These are phyloP conservation scores for Verticillium isaacii DNA, from an alignment of 2,329 filamentous ascomycete species.

Conservation along the genomic window DNA sequence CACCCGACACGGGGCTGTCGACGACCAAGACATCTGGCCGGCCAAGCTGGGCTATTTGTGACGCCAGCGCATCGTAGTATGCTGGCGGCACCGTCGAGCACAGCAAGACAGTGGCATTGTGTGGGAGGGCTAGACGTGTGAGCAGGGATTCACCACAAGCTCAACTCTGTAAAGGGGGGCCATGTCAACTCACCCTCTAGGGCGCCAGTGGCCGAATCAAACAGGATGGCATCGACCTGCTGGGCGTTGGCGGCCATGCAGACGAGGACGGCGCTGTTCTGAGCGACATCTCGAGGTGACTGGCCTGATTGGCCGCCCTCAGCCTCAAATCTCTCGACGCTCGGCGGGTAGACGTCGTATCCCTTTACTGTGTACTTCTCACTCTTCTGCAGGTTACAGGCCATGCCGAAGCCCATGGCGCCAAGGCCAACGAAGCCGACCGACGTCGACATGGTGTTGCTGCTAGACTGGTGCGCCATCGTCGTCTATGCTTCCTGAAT, in stretches of 20 bases:
- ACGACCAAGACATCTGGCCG: slow-evolving; percentile 43
- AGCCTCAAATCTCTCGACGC: slow-evolving; percentile 22
- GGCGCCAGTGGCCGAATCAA: slow-evolving; percentile 51
- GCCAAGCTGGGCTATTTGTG: slow-evolving; percentile 8
- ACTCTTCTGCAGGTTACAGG: slow-evolving; percentile 61
- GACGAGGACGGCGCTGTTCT: slow-evolving; percentile 54
- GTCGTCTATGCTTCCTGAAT: background rate
- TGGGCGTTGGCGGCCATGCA: slow-evolving; percentile 73
- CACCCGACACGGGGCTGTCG: slow-evolving; percentile 70
- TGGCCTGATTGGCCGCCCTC: slow-evolving; percentile 18
- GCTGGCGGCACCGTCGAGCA: slow-evolving; percentile 30
- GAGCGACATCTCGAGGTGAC: slow-evolving; percentile 21
- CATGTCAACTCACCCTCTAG: slow-evolving; percentile 17
- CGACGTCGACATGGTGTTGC: slow-evolving; percentile 9
- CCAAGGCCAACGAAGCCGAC: slow-evolving; percentile 53
- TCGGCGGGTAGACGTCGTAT: slow-evolving; percentile 25
- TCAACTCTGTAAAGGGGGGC: slow-evolving; percentile 49
- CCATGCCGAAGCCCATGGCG: slow-evolving; percentile 81
- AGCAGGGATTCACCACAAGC: slow-evolving; percentile 43
- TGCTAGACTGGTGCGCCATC: background rate
- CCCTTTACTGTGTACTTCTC: slow-evolving; percentile 48
- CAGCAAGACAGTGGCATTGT: slow-evolving; percentile 15
- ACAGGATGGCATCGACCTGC: slow-evolving; percentile 62
- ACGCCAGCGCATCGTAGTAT: slow-evolving; percentile 10
- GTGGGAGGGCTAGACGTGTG: slow-evolving; percentile 6